Evolutionary conservation across 805 yeast species (phyloP), one percentile per base, ranked within the genome.

Genomic region (Candida nemodendra): DNA sequence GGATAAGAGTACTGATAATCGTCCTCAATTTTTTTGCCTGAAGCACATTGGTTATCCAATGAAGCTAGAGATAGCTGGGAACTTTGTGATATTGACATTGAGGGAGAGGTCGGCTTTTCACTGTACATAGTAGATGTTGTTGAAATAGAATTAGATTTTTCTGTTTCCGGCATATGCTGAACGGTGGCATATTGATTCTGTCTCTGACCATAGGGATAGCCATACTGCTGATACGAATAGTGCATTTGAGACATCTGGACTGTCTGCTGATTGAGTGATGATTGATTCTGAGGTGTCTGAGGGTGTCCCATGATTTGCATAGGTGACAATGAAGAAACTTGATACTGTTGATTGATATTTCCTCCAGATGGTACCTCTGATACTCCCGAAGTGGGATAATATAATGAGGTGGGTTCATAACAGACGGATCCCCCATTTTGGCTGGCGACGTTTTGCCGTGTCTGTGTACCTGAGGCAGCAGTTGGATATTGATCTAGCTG

Each of bases 11-110:
- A 38, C n/a, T 32, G 45, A 9, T 36, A 24, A 7, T 43, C 44
- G 4, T 47, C 51, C 15, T 47, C 51, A 12, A 34, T 25, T 30
- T 34, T 43, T 19, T 37, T 34, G 21, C 34, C 27, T 22, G 29
- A 30, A 36, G 15, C 33, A 32, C 8, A 39, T 18, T 25, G 32
- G 29, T 16, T 22, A 35, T 9, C 38, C 19, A 7, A 36, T 16
- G 37, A 34, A 17, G 39, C 19, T 17, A 16, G 38, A 14, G 24
- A 4, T 12, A 14, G 33, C 12, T 27, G 9, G 14, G 33, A 32
- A n/a, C 7, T 24, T 17, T 21, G 26, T 18, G 23, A 26, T 30
- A 32, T 30, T 31, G 27, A 36, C 38, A 27, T 41, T 29, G 31
- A 27, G 25, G 18, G 42, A 25, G 21, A 36, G 31, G 19, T 34